Conservation (phyloP, 1,139 yeast species). For the Sugiyamaella novakii region DNA sequence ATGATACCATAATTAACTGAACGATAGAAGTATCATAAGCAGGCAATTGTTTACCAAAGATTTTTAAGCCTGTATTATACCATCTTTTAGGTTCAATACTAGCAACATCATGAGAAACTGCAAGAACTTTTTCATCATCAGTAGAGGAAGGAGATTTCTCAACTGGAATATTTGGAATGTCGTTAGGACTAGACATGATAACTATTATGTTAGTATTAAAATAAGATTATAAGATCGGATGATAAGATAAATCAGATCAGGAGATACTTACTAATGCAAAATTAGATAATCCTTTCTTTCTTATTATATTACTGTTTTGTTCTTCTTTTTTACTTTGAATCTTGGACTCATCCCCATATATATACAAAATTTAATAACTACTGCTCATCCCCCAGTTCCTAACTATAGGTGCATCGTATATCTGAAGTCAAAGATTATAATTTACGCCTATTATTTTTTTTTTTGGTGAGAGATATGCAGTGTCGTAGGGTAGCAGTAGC, state of each 20-base stretch:
- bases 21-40: constrained; percentile 32
- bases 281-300: no score
- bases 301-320: no score
- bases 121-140: constrained; percentile 11
- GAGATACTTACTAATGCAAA: constrained; percentile 2
- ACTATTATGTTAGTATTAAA: background rate
- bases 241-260: background rate
- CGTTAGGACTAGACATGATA: constrained; percentile 14
- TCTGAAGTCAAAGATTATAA: background rate
- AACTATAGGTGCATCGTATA: constrained; percentile 5
- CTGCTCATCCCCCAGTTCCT: constrained; percentile 5
- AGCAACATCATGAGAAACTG: constrained; percentile 7
- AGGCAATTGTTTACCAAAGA: constrained; percentile 26
- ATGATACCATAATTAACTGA: constrained; percentile 38
- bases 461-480: constrained; percentile 8
- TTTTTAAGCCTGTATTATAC: constrained; percentile 29
- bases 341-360: constrained; percentile 14
- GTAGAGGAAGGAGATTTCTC: constrained; percentile 11
- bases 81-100: constrained; percentile 23
- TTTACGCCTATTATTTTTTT: no score
- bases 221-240: no score
- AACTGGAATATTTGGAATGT: background rate
- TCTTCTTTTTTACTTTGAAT: background rate
- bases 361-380: constrained; percentile 4
- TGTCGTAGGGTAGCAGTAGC: constrained; percentile 19